Base-by-base conservation (phyloP, 2,329 filamentous ascomycete genomes). In the Colletotrichum liaoningense region DNA sequence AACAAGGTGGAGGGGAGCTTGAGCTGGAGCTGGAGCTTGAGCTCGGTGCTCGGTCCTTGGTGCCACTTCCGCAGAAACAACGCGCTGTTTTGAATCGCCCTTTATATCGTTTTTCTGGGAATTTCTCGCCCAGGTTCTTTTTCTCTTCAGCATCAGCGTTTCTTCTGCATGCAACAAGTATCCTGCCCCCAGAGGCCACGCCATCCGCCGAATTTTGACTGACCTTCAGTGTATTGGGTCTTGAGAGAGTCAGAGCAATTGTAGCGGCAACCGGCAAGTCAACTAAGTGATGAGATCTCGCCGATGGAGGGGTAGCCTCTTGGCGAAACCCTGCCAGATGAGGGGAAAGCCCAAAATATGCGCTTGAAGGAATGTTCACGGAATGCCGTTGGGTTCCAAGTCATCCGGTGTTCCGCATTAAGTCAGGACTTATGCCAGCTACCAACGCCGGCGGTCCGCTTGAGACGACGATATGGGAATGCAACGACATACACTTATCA, bases 231-330 rank as follows among this genome's bases (percentile, higher is more conserved):
- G 35, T 35, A 5, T 11, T 62, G 12, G 7, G 19, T 14, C 30
- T 38, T 28, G 52, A 56, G 55, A 52, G 16, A 6, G 24, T 12
- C 33, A n/a, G 4, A 38, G 7, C 33, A 55, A n/a, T 14, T 60
- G 35, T 24, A 12, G 16, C 24, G n/a, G 12, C 19, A 42, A 38
- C 22, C 30, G 16, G 42, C 42, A 49, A 49, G 6, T 49, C 42
- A n/a, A 6, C 19, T 19, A 68, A 30, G 16, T 33, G 19, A 16
- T 28, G 11, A 58, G 24, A 69, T 38, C 28, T 52, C 60, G 26
- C 16, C 28, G 16, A 58, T n/a, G 35, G 67, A 65, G 60, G 67
- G 67, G 60, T 65, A 70, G 24, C 1, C 22, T 33, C 67, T 66
- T 66, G 62, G 63, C 55, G 62, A 55, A 60, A 66, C 62, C n/a